Base-by-base conservation (phyloP, 371 early-diverging fungal species). In the Mortierella sp. region DNA sequence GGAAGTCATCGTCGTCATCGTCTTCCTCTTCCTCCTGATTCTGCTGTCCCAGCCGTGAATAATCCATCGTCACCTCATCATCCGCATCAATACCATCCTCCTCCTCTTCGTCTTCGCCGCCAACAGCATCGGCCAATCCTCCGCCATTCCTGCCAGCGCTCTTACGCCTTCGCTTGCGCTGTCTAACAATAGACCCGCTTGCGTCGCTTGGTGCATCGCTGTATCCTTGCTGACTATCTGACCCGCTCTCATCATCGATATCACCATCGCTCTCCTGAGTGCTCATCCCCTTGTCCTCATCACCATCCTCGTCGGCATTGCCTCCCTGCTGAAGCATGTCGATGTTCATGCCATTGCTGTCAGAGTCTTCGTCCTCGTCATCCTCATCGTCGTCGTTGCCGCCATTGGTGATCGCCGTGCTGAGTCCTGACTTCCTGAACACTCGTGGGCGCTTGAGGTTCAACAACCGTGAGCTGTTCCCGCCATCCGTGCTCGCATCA, bases 241-340 rank as follows among this genome's bases (percentile, higher is more conserved):
- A 79, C 6, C 77, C 85, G 69, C 71, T 77, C 43, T 86, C 86
- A 13, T 83, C 77, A 22, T 75, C 84, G 66, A 82, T 85, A 5
- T 85, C 85, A 8, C 80, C 66, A 14, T 74, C 81, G 24, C 79
- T 78, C 8, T 71, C 79, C 24, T 74, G 77, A 9, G 70, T 72
- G 26, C 68, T 67, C 29, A 24, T 52, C 2, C 58, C 71, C 2
- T 77, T 67, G 1, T 84, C 85, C 11, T 85, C 87, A 22, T 88
- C 88, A 29, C 86, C 85, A 9, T 85, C 85, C 58, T 81, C 85
- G 22, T 89, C 85, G 19, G 19, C 58, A 22, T 19, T 16, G 29
- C 34, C 22, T 58, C 34, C 34, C 2, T 34, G 19, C 47, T 16
- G 47, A 16, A 58, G 29, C 58, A 34, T 58, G 16, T 84, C 86